Evolutionary conservation across 2,329 filamentous ascomycete species (phyloP).

Genomic region (Colletotrichum sp.): DNA sequence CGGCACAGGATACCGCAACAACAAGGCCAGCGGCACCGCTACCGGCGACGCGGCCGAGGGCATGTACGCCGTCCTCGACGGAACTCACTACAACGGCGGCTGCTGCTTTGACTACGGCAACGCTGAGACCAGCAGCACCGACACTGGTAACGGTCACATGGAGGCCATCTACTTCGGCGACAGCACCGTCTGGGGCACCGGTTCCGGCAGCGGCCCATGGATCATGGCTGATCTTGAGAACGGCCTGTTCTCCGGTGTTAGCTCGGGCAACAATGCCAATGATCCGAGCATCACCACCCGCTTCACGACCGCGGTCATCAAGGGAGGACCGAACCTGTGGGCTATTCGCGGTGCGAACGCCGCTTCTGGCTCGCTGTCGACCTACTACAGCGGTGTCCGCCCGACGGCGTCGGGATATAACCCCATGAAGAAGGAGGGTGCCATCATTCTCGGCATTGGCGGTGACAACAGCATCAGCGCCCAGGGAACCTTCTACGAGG

Average conservation of each 20-base stretch:
- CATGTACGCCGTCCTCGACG: slow-evolving; percentile 66
- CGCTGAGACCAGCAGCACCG: slow-evolving; percentile 54
- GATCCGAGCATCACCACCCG: slow-evolving; percentile 58
- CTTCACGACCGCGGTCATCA: slow-evolving; percentile 63
- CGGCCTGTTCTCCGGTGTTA: slow-evolving; percentile 64
- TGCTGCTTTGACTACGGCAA: slow-evolving; percentile 67
- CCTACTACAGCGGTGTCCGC: slow-evolving; percentile 63
- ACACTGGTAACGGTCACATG: slow-evolving; percentile 70
- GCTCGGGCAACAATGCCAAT: slow-evolving; percentile 48
- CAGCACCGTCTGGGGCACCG: slow-evolving; percentile 59
- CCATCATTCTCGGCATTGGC: slow-evolving; percentile 74
- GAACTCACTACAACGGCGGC: slow-evolving; percentile 61
- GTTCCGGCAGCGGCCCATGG: slow-evolving; percentile 67
- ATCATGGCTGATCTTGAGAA: slow-evolving; percentile 75
- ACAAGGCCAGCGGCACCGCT: slow-evolving; percentile 56
- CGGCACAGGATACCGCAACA: slow-evolving; percentile 68
- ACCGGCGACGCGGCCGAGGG: slow-evolving; percentile 61
- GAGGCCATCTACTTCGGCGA: slow-evolving; percentile 71
- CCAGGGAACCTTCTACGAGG: slow-evolving; percentile 70
- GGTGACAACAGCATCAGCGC: slow-evolving; percentile 66
- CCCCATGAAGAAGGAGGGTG: slow-evolving; percentile 68
- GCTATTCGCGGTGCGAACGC: slow-evolving; percentile 64
- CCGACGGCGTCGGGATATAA: slow-evolving; percentile 60
- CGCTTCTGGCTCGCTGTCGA: slow-evolving; percentile 57
- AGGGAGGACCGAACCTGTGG: slow-evolving; percentile 62